phyloP scores from a whole-genome alignment of 2,329 filamentous ascomycete genomes.

The Sclerotinia borealis region DNA sequence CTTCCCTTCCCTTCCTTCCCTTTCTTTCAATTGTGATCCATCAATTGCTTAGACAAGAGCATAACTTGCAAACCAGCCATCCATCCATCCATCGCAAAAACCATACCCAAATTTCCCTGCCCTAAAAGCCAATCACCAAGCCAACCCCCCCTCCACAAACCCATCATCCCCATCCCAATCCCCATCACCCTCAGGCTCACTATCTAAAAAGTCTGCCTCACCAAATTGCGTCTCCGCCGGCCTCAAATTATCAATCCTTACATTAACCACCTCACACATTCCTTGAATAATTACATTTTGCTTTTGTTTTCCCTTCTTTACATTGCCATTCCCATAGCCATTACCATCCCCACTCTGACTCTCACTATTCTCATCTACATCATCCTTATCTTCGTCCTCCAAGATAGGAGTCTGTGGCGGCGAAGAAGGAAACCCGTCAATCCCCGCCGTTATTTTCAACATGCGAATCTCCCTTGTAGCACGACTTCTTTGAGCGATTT shows the following conservation, averaged over 20 bases:
- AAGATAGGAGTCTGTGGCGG: conserved; percentile 12
- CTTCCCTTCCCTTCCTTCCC: neutral
- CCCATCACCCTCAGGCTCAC: conserved; percentile 49
- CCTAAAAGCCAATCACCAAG: neutral
- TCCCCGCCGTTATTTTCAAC: conserved; percentile 27
- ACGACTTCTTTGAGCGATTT: conserved; percentile 8
- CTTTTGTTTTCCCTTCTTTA: conserved; percentile 29
- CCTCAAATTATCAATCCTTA: conserved; percentile 71
- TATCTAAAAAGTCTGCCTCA: conserved; percentile 66
- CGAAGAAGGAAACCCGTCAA: conserved; percentile 18
- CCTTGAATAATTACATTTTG: conserved; percentile 51
- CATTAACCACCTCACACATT: conserved; percentile 62
- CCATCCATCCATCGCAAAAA: neutral
- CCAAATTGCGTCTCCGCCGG: conserved; percentile 60
- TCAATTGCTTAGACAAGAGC: neutral
- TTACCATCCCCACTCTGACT: neutral
- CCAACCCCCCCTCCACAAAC: neutral
- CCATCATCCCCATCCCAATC: conserved; percentile 38
- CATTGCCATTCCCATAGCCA: neutral
- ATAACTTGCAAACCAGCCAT: neutral
- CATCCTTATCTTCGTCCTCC: conserved; percentile 8
- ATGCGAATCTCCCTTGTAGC: conserved; percentile 25
- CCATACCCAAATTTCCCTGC: neutral
- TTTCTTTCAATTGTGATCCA: neutral
- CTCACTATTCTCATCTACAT: conserved; percentile 19